Evolutionary conservation across 208 protist species (phyloP).

Genomic region (Blastocrithidia nonstop): DNA sequence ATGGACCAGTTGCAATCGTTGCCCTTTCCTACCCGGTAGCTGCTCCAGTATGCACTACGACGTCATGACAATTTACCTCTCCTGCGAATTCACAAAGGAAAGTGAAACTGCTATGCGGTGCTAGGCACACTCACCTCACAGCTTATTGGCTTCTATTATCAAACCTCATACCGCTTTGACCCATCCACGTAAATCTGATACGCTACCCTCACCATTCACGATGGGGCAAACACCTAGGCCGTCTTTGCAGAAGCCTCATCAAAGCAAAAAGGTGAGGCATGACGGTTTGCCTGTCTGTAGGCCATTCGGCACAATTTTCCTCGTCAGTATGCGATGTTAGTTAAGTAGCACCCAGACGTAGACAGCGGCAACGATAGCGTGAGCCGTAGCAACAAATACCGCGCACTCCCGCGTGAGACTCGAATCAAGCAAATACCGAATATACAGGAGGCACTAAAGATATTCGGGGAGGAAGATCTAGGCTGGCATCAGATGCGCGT

Average conservation of each 20-base stretch:
- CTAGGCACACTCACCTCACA: conserved; percentile 70
- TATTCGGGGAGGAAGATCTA: conserved; percentile 75
- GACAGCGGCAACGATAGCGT: conserved; percentile 59
- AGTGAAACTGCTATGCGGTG: conserved; percentile 70
- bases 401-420: conserved; percentile 73
- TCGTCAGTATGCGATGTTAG: conserved; percentile 42
- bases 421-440: conserved; percentile 59
- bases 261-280: conserved; percentile 55
- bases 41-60: conserved; percentile 39
- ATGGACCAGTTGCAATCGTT: conserved; percentile 32
- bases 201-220: conserved; percentile 49
- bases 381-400: conserved; percentile 36
- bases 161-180: conserved; percentile 44
- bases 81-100: conserved; percentile 50
- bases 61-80: conserved; percentile 57
- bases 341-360: conserved; percentile 56
- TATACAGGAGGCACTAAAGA: conserved; percentile 42
- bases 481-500: conserved; percentile 72
- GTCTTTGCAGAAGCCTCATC: conserved; percentile 46
- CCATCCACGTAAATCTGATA: conserved; percentile 17
- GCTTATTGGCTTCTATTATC: conserved; percentile 57
- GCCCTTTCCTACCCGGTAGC: no score
- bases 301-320: conserved; percentile 76
- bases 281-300: conserved; percentile 57
- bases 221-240: conserved; percentile 20